Evolutionary conservation across 2,329 filamentous ascomycete genomes (phyloP).

Genomic region (Ophiobolus disseminans): DNA sequence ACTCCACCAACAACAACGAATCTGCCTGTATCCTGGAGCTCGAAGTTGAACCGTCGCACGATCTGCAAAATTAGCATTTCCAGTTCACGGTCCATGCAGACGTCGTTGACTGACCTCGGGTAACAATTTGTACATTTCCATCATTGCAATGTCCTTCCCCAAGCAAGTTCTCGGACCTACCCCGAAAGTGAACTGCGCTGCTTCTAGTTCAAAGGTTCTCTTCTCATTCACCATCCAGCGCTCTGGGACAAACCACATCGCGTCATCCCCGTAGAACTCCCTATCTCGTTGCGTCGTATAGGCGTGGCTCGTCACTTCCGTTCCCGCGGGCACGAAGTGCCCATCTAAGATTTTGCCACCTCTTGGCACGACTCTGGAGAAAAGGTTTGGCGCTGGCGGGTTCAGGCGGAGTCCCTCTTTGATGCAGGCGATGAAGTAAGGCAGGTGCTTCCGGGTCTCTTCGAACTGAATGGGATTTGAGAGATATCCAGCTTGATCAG

Average conservation of each 20-base stretch:
- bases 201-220: slow-evolving; percentile 32
- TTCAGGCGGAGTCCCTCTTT: slow-evolving; percentile 60
- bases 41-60: slow-evolving; percentile 38
- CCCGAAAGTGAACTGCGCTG: slow-evolving; percentile 40
- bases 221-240: slow-evolving; percentile 48
- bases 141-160: slow-evolving; percentile 40
- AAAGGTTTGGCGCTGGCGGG: slow-evolving; percentile 60
- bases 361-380: slow-evolving; percentile 52
- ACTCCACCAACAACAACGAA: slow-evolving; percentile 42
- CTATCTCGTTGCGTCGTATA: slow-evolving; percentile 57
- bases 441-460: slow-evolving; percentile 44
- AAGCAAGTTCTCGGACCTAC: slow-evolving; percentile 38
- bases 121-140: slow-evolving; percentile 43
- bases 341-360: slow-evolving; percentile 49
- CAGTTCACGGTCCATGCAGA: no score
- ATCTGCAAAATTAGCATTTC: slow-evolving; percentile 20
- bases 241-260: slow-evolving; percentile 51
- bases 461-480: slow-evolving; percentile 37
- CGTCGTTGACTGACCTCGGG: slow-evolving; percentile 35
- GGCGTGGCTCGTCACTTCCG: slow-evolving; percentile 57
- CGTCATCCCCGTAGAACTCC: slow-evolving; percentile 51
- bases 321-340: slow-evolving; percentile 50
- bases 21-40: slow-evolving; percentile 28
- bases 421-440: slow-evolving; percentile 60
- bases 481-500: slow-evolving; percentile 25